Conservation (phyloP, 2,329 filamentous ascomycete species). For the Orbilia oligospora region DNA sequence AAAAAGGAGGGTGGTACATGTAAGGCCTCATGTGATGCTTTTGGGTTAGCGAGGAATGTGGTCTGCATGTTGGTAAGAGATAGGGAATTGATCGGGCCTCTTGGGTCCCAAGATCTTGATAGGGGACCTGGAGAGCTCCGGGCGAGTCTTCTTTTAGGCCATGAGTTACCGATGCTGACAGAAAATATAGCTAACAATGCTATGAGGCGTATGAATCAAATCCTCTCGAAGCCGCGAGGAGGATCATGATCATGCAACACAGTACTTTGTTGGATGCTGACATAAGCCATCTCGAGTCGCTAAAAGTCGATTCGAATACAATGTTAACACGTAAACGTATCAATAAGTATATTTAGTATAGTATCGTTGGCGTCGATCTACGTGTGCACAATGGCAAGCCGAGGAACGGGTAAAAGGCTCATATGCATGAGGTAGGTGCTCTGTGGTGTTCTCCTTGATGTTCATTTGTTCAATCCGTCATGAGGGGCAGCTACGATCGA, state of each 20-base stretch:
- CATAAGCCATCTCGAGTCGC: neutral
- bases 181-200: neutral
- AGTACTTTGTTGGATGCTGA: neutral
- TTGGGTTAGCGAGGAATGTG: constrained; percentile 22
- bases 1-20: constrained; percentile 11
- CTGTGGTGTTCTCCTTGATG: no score
- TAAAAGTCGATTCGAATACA: no score
- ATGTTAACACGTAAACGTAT: no score
- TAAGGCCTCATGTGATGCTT: constrained; percentile 19
- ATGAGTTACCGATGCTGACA: no score
- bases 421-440: no score
- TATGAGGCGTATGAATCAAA: neutral
- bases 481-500: no score
- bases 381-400: no score
- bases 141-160: neutral
- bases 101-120: neutral
- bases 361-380: no score
- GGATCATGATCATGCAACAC: neutral
- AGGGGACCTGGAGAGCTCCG: neutral
- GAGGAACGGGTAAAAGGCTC: no score
- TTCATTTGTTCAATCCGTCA: no score
- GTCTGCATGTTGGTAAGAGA: neutral
- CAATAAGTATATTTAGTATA: no score
- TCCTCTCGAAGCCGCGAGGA: no score
- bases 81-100: neutral